A percentile compares a stretch with the other conserved stretches of the same genome.
phyloP scores from a whole-genome alignment of 1,284 basidiomycete genomes.

The Fistulinella cinereoalba region DNA sequence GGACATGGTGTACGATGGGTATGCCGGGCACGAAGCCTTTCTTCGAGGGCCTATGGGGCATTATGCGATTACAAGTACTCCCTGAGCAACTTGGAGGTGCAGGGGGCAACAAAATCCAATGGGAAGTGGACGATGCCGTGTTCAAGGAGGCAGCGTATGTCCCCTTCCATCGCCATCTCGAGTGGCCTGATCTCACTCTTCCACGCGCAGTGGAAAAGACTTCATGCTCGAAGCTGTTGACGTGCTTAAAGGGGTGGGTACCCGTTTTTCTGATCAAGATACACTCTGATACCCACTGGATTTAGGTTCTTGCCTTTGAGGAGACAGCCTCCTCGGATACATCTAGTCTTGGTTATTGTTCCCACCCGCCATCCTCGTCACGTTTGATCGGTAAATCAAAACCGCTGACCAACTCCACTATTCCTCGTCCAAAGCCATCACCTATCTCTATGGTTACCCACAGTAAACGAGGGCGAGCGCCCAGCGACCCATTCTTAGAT shows the following conservation, averaged over 20 bases:
- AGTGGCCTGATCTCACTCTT: constrained; percentile 15
- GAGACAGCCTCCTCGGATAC: constrained; percentile 49
- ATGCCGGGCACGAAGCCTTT: constrained; percentile 81
- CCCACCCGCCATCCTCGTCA: constrained; percentile 38
- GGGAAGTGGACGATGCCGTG: constrained; percentile 82
- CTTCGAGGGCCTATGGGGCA: constrained; percentile 72
- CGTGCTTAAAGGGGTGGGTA: constrained; percentile 75
- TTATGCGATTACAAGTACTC: constrained; percentile 70
- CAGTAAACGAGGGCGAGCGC: constrained; percentile 63
- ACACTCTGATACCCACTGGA: constrained; percentile 6
- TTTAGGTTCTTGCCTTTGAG: constrained; percentile 64
- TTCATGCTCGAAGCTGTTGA: constrained; percentile 82
- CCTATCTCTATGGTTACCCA: constrained; percentile 42
- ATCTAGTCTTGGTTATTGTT: constrained; percentile 33
- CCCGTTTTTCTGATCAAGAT: constrained; percentile 14
- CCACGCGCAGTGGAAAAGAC: constrained; percentile 64
- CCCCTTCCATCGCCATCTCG: constrained; percentile 2
- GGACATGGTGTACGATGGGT: constrained; percentile 74
- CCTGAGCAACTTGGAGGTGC: constrained; percentile 73
- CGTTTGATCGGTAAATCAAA: constrained; percentile 57
- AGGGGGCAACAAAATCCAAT: constrained; percentile 61
- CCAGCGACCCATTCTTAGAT: constrained; percentile 77
- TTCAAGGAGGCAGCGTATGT: constrained; percentile 82
- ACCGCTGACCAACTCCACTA: constrained; percentile 42
- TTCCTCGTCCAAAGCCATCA: constrained; percentile 35